Conservation (phyloP, 495 filamentous ascomycete genomes). For the Aspergillus hancockii region DNA sequence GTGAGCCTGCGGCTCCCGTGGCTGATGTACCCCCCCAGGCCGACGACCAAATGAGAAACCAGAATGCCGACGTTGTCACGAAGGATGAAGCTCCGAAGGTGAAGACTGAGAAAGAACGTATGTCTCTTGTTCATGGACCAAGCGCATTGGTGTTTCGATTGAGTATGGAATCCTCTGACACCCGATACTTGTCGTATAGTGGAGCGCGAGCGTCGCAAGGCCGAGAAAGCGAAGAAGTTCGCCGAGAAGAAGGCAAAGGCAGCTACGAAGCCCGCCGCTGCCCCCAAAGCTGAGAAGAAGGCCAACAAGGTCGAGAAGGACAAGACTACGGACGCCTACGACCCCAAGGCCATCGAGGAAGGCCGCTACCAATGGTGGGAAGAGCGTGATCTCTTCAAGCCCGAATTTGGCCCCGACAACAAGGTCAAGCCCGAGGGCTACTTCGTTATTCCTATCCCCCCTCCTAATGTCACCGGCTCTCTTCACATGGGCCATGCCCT, state of each 20-base stretch:
- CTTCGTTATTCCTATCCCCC: slow-evolving; percentile 75
- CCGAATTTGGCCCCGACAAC: slow-evolving; percentile 64
- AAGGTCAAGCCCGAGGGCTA: slow-evolving; percentile 66
- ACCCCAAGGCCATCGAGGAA: slow-evolving; percentile 56
- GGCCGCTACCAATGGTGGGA: slow-evolving; percentile 64
- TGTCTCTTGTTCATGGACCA: slow-evolving; percentile 19
- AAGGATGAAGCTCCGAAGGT: slow-evolving; percentile 49
- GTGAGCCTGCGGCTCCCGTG: slow-evolving; percentile 53
- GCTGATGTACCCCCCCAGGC: slow-evolving; percentile 47
- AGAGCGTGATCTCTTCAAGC: slow-evolving; percentile 68
- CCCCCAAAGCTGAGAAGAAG: slow-evolving; percentile 55
- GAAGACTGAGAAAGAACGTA: slow-evolving; percentile 62
- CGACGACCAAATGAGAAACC: slow-evolving; percentile 48
- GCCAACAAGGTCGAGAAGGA: slow-evolving; percentile 52
- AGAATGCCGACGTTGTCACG: slow-evolving; percentile 43
- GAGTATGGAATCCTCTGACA: slow-evolving; percentile 21
- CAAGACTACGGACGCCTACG: slow-evolving; percentile 57
- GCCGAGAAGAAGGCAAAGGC: slow-evolving; percentile 59
- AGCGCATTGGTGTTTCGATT: background rate
- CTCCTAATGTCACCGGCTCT: slow-evolving; percentile 75
- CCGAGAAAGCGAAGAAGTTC: slow-evolving; percentile 61
- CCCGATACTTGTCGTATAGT: slow-evolving; percentile 28
- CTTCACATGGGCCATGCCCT: slow-evolving; percentile 74
- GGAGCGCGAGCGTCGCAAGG: slow-evolving; percentile 59
- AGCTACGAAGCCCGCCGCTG: slow-evolving; percentile 39